Percentiles rank a stretch among this genome's conserved stretches.
These are phyloP conservation scores for Cryptococcus sp. DNA, from an alignment of 1,284 basidiomycete species.

Conservation along the genomic window DNA sequence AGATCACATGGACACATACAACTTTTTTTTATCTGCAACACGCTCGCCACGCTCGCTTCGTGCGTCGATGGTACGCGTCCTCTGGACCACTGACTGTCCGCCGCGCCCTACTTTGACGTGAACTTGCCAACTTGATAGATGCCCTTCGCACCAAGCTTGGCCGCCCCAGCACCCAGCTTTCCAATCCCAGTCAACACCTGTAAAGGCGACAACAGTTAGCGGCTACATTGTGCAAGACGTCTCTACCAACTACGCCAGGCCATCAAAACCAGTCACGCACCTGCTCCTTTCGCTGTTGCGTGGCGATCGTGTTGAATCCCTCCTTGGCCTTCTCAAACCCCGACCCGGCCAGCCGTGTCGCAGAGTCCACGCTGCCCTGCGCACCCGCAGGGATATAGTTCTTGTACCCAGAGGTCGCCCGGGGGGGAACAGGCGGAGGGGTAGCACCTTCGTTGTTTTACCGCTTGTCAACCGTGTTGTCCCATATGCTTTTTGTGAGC, in stretches of 20 bases:
- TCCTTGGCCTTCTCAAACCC: conserved; percentile 16
- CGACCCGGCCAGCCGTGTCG: background rate
- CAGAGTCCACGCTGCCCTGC: conserved; percentile 13
- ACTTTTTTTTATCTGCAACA: too few species aligned
- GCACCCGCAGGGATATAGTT: conserved; percentile 20
- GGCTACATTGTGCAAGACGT: background rate
- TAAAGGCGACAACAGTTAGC: background rate
- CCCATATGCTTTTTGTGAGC: background rate
- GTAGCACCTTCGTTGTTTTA: background rate
- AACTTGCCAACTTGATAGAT: conserved; percentile 29
- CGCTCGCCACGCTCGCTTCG: too few species aligned
- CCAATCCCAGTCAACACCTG: conserved; percentile 24
- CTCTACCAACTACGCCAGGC: background rate
- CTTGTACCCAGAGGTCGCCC: conserved; percentile 10
- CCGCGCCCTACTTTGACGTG: conserved; percentile 17
- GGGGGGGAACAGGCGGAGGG: conserved; percentile 6
- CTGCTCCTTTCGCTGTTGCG: conserved; percentile 26
- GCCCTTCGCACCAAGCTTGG: conserved; percentile 24
- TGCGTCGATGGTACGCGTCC: too few species aligned
- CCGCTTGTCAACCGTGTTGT: too few species aligned
- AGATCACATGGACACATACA: too few species aligned
- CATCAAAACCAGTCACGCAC: conserved; percentile 6
- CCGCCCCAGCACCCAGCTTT: conserved; percentile 24
- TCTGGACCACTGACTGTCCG: too few species aligned
- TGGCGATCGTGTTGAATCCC: conserved; percentile 22